phyloP scores from a whole-genome alignment of 2,329 filamentous ascomycete species.

The Colletotrichum acutatum region DNA sequence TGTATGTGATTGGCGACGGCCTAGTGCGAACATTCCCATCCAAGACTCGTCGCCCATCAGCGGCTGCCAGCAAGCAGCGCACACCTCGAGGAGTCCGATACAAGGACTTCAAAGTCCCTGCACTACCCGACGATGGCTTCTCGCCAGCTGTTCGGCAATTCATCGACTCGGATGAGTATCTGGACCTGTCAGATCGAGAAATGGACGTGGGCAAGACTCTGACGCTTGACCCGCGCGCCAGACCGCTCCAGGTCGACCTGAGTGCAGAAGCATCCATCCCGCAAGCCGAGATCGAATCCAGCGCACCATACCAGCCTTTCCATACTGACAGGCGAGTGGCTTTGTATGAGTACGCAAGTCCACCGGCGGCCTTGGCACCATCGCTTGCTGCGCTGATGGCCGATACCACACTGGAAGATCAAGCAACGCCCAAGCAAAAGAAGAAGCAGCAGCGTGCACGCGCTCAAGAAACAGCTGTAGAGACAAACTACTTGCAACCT shows the following conservation, averaged over 20 bases:
- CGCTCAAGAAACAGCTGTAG: slow-evolving; percentile 33
- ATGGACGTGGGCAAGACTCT: slow-evolving; percentile 66
- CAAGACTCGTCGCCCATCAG: slow-evolving; percentile 65
- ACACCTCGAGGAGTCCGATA: slow-evolving; percentile 67
- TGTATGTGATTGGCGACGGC: slow-evolving; percentile 75
- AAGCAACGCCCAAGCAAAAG: slow-evolving; percentile 48
- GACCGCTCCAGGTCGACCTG: slow-evolving; percentile 51
- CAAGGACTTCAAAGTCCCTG: slow-evolving; percentile 74
- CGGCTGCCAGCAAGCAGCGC: slow-evolving; percentile 63
- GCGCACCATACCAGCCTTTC: slow-evolving; percentile 94
- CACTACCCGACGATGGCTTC: slow-evolving; percentile 69
- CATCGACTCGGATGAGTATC: slow-evolving; percentile 66
- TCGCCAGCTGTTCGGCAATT: slow-evolving; percentile 66
- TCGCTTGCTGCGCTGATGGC: slow-evolving; percentile 53
- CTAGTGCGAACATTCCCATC: slow-evolving; percentile 73
- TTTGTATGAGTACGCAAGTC: slow-evolving; percentile 72
- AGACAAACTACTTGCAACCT: slow-evolving; percentile 9
- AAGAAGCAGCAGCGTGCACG: slow-evolving; percentile 46
- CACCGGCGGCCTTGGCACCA: slow-evolving; percentile 44
- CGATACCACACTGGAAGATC: slow-evolving; percentile 54
- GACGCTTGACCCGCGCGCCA: slow-evolving; percentile 58
- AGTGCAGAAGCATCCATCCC: slow-evolving; percentile 73
- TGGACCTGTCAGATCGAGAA: slow-evolving; percentile 64
- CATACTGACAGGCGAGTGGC: slow-evolving; percentile 88
- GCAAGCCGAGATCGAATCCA: slow-evolving; percentile 92